A percentile compares a stretch with the other conserved stretches of the same genome.
Evolutionary conservation across 495 filamentous ascomycete species (phyloP).

Genomic region (Penicillium nucicola): DNA sequence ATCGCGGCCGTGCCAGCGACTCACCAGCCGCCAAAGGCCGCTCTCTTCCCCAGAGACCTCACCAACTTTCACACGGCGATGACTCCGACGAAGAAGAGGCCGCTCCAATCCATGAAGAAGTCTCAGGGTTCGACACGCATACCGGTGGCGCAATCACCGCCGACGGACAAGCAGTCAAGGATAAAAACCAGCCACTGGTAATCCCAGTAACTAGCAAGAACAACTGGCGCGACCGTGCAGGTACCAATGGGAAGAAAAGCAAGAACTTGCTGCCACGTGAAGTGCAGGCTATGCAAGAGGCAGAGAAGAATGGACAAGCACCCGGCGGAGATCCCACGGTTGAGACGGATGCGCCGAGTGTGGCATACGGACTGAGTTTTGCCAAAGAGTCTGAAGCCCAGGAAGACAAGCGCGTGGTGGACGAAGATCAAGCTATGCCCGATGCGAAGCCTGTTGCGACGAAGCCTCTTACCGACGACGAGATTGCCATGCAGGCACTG

Average conservation of each 20-base stretch:
- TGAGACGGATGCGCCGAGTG: conserved; percentile 38
- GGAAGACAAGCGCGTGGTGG: conserved; percentile 15
- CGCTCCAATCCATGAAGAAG: conserved; percentile 42
- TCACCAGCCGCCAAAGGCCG: conserved; percentile 11
- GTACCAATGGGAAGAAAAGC: conserved; percentile 48
- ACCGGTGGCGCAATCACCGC: conserved; percentile 53
- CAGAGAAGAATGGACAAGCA: conserved; percentile 29
- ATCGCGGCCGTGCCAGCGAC: conserved; percentile 15
- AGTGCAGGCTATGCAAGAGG: conserved; percentile 45
- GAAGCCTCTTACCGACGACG: conserved; percentile 59
- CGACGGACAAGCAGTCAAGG: conserved; percentile 23
- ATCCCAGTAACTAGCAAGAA: conserved; percentile 66
- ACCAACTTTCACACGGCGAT: conserved; percentile 31
- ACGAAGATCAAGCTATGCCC: conserved; percentile 28
- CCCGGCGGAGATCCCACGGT: conserved; percentile 24
- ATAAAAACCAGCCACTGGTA: conserved; percentile 50
- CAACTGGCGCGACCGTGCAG: conserved; percentile 63
- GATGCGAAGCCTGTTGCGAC: conserved; percentile 22
- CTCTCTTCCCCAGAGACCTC: conserved; percentile 35
- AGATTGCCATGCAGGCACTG: conserved; percentile 77
- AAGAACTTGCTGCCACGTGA: conserved; percentile 51
- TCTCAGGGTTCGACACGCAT: conserved; percentile 57
- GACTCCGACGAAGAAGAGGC: conserved; percentile 49
- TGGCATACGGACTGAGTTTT: conserved; percentile 46
- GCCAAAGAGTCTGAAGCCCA: conserved; percentile 23